Evolutionary conservation across 345 rosid species (phyloP), one percentile per base, ranked within the genome.

Genomic region (Pelargonium nanum): DNA sequence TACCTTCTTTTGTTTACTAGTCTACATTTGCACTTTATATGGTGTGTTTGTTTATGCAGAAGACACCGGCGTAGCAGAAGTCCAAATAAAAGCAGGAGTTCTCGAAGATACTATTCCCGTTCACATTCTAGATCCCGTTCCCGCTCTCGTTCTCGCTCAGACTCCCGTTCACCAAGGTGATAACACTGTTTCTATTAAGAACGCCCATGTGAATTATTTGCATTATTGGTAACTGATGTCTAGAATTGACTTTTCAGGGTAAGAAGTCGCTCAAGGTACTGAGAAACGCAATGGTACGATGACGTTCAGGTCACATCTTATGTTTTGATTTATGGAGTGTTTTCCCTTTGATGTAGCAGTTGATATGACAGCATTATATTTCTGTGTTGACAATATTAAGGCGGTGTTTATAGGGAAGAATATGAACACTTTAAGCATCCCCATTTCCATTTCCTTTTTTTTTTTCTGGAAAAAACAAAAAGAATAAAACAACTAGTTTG

Each of bases 141-240:
- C 19, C 71, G 65, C 9, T 77, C 85, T 0, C 69, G 34, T 25
- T 81, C 88, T 16, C 64, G 15, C 6, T 74, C 81, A 17, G 71
- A 40, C 45, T 78, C 91, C 54, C 80, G 79, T 63, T 85, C 96
- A 6, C 96, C 95, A n/a, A 87, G 95, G 96, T 85, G 58, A 70
- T 57, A 21, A 4, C 19, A 19, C 12, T 48, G 22, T 54, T 50
- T 26, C 9, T 0, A 56, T 26, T 20, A 22, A 21, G 5, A 25
- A 20, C 16, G 19, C 1, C 10, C n/a, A n/a, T n/a, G 25, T 55
- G 9, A n/a, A 26, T 13, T 22, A 24, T 19, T 9, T 2, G 0
- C 17, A 26, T 22, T 48, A 9, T 50, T 26, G 52, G 22, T 30
- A 28, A 40, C 78, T 71, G 62, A 69, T 68, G 19, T 24, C 7